Percentiles rank a stretch among this genome's conserved stretches.
phyloP scores from a whole-genome alignment of 2,329 filamentous ascomycete species.

The Biscogniauxia mediterranea region DNA sequence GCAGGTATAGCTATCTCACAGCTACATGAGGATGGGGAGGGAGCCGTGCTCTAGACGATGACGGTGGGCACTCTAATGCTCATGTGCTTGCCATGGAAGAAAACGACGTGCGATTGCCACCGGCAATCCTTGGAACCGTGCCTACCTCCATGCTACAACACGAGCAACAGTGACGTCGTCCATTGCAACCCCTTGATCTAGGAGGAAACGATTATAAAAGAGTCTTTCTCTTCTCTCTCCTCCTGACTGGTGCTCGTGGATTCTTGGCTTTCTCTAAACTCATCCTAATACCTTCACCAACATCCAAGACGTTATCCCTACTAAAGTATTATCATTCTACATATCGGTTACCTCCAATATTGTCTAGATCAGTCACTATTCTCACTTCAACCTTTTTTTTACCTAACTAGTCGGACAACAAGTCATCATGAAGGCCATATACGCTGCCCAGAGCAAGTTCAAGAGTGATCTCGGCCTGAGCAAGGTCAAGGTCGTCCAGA shows the following conservation, averaged over 20 bases:
- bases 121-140: too few species aligned
- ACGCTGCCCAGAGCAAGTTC: constrained; percentile 35
- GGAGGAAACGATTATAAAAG: background rate
- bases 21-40: too few species aligned
- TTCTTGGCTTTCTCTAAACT: background rate
- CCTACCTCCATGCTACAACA: too few species aligned
- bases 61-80: too few species aligned
- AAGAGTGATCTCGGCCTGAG: constrained; percentile 36
- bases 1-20: too few species aligned
- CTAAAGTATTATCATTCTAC: background rate
- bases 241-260: background rate
- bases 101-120: too few species aligned
- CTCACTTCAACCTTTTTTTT: background rate
- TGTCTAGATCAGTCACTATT: too few species aligned
- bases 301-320: background rate
- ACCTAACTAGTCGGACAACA: background rate
- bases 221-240: background rate
- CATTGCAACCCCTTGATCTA: background rate
- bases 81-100: too few species aligned
- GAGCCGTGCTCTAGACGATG: too few species aligned
- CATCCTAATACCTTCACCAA: background rate
- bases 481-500: constrained; percentile 52
- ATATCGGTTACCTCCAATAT: background rate
- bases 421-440: constrained; percentile 35
- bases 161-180: background rate